phyloP scores from a whole-genome alignment of 2,329 filamentous ascomycete species.

The Cladorrhinum sp. region DNA sequence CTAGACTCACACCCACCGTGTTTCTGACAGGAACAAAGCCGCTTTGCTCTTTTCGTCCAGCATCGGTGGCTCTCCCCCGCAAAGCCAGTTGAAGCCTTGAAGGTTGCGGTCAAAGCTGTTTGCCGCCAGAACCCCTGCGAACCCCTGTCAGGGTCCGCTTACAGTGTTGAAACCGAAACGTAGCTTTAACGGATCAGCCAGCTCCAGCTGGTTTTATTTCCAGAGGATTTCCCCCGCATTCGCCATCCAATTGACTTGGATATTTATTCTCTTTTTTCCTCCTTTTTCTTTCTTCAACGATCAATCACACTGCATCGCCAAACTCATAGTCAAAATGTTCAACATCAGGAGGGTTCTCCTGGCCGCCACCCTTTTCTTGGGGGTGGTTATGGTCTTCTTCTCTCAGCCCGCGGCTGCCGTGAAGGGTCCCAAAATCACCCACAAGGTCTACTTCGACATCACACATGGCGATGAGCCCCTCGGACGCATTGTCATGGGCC shows the following conservation, averaged over 20 bases:
- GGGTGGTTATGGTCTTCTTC: slow-evolving; percentile 72
- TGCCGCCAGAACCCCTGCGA: slow-evolving; percentile 2
- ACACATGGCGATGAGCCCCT: slow-evolving; percentile 69
- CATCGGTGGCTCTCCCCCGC: background rate
- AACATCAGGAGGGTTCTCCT: slow-evolving; percentile 68
- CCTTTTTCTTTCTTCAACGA: background rate
- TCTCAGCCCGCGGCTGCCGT: slow-evolving; percentile 69
- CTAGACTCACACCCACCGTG: slow-evolving; percentile 1
- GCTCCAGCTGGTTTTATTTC: slow-evolving; percentile 19
- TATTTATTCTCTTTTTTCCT: background rate
- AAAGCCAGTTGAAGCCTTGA: no score
- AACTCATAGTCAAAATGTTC: slow-evolving; percentile 56
- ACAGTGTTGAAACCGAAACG: slow-evolving; percentile 27
- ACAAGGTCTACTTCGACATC: slow-evolving; percentile 92
- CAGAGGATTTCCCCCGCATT: slow-evolving; percentile 9
- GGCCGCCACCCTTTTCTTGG: slow-evolving; percentile 72
- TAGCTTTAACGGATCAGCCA: slow-evolving; percentile 27
- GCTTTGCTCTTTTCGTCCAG: background rate
- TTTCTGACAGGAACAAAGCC: background rate
- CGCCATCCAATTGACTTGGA: slow-evolving; percentile 16
- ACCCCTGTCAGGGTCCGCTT: background rate
- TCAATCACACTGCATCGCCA: slow-evolving; percentile 32
- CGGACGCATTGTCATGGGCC: slow-evolving; percentile 74
- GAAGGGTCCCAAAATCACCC: slow-evolving; percentile 91
- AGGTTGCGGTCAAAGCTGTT: background rate